Percentiles rank a stretch among this genome's conserved stretches.
Conservation (phyloP, 2,329 filamentous ascomycete genomes). For the Cladosporium halotolerans region DNA sequence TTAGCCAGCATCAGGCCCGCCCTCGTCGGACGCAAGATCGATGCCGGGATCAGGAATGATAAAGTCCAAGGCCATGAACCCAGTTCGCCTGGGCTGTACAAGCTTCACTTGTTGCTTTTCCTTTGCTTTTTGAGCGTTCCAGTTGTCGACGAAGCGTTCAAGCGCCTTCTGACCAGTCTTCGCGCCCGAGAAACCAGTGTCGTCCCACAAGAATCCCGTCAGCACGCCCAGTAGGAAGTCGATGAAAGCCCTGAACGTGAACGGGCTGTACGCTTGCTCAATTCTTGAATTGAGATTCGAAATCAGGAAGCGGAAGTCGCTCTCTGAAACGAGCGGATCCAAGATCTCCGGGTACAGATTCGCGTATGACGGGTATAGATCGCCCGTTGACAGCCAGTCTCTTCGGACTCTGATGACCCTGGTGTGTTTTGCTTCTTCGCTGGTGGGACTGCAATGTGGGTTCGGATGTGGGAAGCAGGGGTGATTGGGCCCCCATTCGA, state of each 20-base stretch:
- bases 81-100: constrained; percentile 72
- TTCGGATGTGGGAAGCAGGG: constrained; percentile 93
- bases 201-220: constrained; percentile 94
- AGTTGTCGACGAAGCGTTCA: constrained; percentile 77
- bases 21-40: constrained; percentile 4
- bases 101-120: constrained; percentile 61
- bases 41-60: constrained; percentile 75
- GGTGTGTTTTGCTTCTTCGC: constrained; percentile 67
- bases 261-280: constrained; percentile 72
- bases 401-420: constrained; percentile 85
- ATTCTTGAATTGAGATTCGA: constrained; percentile 75
- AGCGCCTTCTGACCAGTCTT: constrained; percentile 65
- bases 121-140: constrained; percentile 66
- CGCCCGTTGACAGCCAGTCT: constrained; percentile 82
- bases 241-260: constrained; percentile 66
- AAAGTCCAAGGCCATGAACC: constrained; percentile 80
- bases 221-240: constrained; percentile 73
- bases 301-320: constrained; percentile 77
- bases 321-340: constrained; percentile 76
- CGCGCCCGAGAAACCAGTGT: constrained; percentile 68
- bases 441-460: constrained; percentile 75
- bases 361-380: constrained; percentile 86
- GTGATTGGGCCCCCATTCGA: constrained; percentile 88
- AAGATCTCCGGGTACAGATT: constrained; percentile 96
- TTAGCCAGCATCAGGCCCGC: background rate